phyloP scores from a whole-genome alignment of 352 stramenopile genomes.

The Globisporangium viniferum region DNA sequence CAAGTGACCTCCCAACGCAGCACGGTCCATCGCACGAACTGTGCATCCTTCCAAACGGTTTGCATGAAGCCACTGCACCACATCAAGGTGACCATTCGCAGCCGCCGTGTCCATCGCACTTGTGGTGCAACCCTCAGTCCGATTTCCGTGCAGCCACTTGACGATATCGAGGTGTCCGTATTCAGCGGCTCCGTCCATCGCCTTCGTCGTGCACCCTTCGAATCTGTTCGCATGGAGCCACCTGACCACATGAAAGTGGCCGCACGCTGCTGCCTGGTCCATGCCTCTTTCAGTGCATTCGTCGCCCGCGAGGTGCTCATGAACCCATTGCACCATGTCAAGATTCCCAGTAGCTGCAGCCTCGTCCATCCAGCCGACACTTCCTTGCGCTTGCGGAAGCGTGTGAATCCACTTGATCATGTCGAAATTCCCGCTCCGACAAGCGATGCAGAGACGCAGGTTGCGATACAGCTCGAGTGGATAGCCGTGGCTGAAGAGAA shows the following conservation, averaged over 20 bases:
- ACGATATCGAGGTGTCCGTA: background rate
- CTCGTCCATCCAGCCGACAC: background rate
- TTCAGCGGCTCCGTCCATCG: background rate
- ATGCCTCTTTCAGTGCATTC: background rate
- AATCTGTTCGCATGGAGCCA: background rate
- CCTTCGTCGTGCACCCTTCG: background rate
- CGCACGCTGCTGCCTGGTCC: background rate
- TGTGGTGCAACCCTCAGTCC: background rate
- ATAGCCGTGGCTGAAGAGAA: background rate
- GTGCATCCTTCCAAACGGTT: background rate
- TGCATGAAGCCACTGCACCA: background rate
- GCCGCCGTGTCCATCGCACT: background rate
- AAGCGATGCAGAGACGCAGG: background rate
- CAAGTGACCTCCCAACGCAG: background rate
- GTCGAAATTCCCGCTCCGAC: background rate
- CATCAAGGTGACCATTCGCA: background rate
- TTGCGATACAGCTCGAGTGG: background rate
- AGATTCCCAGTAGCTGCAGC: background rate
- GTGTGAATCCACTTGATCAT: background rate
- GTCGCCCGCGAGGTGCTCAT: background rate
- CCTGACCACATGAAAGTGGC: background rate
- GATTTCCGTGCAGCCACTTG: background rate
- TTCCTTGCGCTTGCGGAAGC: background rate
- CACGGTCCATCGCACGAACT: background rate
- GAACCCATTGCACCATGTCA: background rate